phyloP scores from a whole-genome alignment of 805 yeast genomes.

The Yarrowia keelungensis region DNA sequence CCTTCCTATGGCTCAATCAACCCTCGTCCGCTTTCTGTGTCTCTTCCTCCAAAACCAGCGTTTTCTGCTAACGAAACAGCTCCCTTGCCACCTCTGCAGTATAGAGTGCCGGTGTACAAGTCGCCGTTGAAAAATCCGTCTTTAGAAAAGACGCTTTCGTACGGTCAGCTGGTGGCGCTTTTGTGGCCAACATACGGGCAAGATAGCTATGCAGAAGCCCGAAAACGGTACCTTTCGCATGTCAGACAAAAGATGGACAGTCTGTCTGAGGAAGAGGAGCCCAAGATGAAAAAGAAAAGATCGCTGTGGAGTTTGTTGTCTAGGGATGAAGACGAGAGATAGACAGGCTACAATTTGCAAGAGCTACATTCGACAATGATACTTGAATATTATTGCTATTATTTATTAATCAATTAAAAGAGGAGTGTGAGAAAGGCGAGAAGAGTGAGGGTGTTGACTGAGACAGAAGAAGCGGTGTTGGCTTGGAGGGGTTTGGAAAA shows the following conservation, averaged over 20 bases:
- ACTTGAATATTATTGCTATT: too few species aligned
- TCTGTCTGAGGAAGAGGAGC: background rate
- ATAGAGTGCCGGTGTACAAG: background rate
- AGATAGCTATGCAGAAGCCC: background rate
- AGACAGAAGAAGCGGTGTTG: too few species aligned
- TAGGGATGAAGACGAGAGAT: too few species aligned
- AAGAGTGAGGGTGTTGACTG: too few species aligned
- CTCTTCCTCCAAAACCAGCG: background rate
- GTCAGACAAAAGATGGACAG: background rate
- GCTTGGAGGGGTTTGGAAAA: too few species aligned
- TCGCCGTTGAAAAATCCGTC: background rate
- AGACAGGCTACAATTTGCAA: too few species aligned
- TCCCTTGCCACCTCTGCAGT: background rate
- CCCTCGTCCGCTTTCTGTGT: background rate
- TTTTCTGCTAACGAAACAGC: background rate
- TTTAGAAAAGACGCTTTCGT: background rate
- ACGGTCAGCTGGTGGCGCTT: conserved; percentile 10
- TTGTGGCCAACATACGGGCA: background rate
- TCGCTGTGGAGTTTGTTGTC: too few species aligned
- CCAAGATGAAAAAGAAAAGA: too few species aligned
- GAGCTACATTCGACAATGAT: too few species aligned
- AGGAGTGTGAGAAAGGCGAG: too few species aligned
- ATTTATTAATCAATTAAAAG: too few species aligned
- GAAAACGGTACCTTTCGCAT: background rate
- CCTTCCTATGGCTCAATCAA: background rate